Evolutionary conservation across 805 yeast species (phyloP).

Genomic region (Komagataella populi): DNA sequence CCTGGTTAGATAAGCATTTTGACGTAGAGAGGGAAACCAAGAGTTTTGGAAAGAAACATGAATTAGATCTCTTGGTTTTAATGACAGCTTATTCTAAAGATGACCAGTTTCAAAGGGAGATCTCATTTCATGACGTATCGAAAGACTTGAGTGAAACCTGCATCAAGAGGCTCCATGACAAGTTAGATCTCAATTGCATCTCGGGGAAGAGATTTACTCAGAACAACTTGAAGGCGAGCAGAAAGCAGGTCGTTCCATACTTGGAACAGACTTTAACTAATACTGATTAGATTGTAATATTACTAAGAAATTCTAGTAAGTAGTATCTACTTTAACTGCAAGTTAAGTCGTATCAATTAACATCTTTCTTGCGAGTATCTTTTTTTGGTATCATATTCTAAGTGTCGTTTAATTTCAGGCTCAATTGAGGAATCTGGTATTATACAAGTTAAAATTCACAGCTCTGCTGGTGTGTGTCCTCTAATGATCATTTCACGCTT

Average conservation of each 20-base stretch:
- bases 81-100: conserved; percentile 30
- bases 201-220: conserved; percentile 9
- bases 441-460: not conserved
- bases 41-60: conserved; percentile 14
- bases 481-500: not conserved
- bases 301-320: not conserved
- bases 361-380: not conserved
- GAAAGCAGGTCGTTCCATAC: conserved; percentile 80
- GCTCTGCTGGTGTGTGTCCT: not conserved
- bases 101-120: conserved; percentile 26
- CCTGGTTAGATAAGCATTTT: conserved; percentile 28
- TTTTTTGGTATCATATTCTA: not conserved
- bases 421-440: not conserved
- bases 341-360: not conserved
- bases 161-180: conserved; percentile 7
- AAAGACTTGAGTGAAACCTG: conserved; percentile 6
- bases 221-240: conserved; percentile 43
- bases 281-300: not conserved
- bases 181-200: conserved; percentile 12
- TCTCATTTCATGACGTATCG: conserved; percentile 16
- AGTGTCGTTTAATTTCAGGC: not conserved
- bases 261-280: conserved; percentile 8
- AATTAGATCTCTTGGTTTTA: conserved; percentile 26
- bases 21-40: conserved; percentile 8
- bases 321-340: not conserved